Evolutionary conservation across 495 filamentous ascomycete species (phyloP), one percentile per base, ranked within the genome.

Genomic region (Podospora bellae-mahoneyi): DNA sequence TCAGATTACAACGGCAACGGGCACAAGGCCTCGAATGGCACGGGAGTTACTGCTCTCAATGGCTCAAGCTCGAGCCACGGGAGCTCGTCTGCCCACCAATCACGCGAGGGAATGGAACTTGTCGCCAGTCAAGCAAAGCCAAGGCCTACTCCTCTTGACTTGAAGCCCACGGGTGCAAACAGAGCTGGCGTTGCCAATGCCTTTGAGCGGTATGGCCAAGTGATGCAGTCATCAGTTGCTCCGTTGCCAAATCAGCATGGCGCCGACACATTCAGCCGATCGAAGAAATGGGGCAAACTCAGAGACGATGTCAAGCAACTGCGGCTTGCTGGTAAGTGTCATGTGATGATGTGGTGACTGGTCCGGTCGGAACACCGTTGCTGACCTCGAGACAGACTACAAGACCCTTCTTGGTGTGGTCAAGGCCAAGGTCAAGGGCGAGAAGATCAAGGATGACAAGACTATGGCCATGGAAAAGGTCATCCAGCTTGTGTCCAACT

Each of bases 391-490:
- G 48, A 23, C 57, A 83, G 82, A 84, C 65, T 62, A 77, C 64
- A 78, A 79, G 71, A 81, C 83, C 0, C 68, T 85, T 20, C 65
- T 69, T 54, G 71, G 71, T 7, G 69, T 84, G 34, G 56, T 78
- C 34, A 66, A 71, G 66, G 68, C 71, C 66, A 81, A 80, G 75
- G 5, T 83, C 27, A 82, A 77, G 66, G 79, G 82, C 27, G 75
- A 90, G 19, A 85, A 88, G 64, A 70, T 87, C 23, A 70, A 79
- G 0, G 88, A 92, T 69, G 92, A 95, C 76, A 94, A 93, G 81
- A 92, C 89, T 20, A 88, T 89, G 80, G 78, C 90, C 66, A 92
- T 93, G 90, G 91, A 94, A 74, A 82, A 83, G n/a, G 82, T 90
- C 62, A 92, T 92, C 72, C 89, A 91, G 79, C 84, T 94, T 57